Evolutionary conservation across 352 stramenopile genomes (phyloP), one percentile per base, ranked within the genome.

Genomic region (Globisporangium sylvaticum): DNA sequence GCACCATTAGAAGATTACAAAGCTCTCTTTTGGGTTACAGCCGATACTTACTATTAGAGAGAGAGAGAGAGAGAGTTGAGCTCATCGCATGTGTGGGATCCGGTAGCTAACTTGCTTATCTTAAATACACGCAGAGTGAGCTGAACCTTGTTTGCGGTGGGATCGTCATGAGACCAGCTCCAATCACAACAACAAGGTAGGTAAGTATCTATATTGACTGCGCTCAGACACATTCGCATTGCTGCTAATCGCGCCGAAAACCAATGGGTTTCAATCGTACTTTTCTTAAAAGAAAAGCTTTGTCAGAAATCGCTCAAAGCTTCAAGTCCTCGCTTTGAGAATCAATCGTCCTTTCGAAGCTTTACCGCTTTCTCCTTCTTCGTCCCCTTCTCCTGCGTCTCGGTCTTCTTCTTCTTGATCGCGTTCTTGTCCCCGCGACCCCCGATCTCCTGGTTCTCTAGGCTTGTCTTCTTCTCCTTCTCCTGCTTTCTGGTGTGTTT

Each of bases 1-100:
- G 9, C 76, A 83, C 54, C 76, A 76, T 8, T 67, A 75, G 56
- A 46, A 58, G 14, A 58, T n/a, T 48, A 9, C 6, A 48, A 24
- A 50, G 42, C 18, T 50, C 42, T 50, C 42, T 50, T 48, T 50
- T 44, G 37, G 18, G 18, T 9, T n/a, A 24, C 42, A 3, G 12
- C 42, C 6, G 42, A 50, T 10, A 24, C 42, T 22, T 50, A 50
- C 42, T 22, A 50, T 50, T 50, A 50, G 42, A 50, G 42, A 24
- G 42, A 48, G 39, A 48, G 39, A 48, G 39, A 48, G 42, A 22
- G 37, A 46, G 37, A 46, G 15, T 48, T 48, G 18, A 48, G 39
- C 15, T n/a, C 15, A 48, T 9, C 4, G 15, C 15, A 22, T 5
- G 5, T 9, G 39, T 48, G 9, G 18, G 39, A n/a, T 48, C 22